Conservation (phyloP, 1,284 basidiomycete species). For the Naganishia cerealis region DNA sequence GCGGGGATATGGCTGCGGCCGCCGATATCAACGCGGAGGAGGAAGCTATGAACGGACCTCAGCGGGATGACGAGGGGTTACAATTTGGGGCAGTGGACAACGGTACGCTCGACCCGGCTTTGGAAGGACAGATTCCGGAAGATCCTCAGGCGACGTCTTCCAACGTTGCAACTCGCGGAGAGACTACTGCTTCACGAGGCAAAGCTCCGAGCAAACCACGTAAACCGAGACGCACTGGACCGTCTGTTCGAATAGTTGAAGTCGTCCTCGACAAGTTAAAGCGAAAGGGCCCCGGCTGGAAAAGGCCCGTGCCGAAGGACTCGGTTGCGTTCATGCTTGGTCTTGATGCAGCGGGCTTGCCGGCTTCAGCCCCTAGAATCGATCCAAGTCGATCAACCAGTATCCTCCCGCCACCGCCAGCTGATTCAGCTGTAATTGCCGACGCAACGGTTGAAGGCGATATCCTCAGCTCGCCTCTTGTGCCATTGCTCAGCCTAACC, state of each 20-base stretch:
- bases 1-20: background rate
- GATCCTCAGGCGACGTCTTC: background rate
- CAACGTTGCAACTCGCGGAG: background rate
- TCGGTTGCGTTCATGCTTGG: conserved; percentile 4
- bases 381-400: conserved; percentile 10
- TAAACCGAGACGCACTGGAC: background rate
- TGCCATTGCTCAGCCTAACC: background rate
- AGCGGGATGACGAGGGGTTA: background rate
- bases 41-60: conserved; percentile 13
- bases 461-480: background rate
- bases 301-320: background rate
- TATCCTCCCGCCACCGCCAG: conserved; percentile 20
- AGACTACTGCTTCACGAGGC: background rate
- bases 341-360: background rate
- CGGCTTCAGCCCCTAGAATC: background rate
- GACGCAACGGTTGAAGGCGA: background rate
- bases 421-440: background rate
- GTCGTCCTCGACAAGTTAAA: conserved; percentile 17
- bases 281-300: background rate
- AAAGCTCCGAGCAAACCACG: background rate
- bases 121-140: background rate
- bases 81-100: background rate
- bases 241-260: conserved; percentile 5
- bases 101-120: background rate
- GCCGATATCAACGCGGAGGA: conserved; percentile 1